Evolutionary conservation across 768 basidiomycete genomes (phyloP).

Genomic region (Phanerodontia chrysosporium): DNA sequence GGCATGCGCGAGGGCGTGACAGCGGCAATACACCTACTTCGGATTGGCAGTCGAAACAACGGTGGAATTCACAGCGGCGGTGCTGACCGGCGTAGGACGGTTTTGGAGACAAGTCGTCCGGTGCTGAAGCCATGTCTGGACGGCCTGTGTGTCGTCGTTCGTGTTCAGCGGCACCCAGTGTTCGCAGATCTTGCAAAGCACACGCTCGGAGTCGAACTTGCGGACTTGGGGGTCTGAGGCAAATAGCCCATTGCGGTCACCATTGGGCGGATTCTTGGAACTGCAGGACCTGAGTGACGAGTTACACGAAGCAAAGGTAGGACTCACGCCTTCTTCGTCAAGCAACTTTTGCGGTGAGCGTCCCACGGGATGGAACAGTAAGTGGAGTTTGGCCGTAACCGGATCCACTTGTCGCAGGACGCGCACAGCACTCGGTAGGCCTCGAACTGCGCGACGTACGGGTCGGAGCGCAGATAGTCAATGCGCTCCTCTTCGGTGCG

Average conservation of each 20-base stretch:
- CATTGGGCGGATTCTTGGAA: conserved; percentile 37
- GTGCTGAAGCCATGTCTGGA: conserved; percentile 65
- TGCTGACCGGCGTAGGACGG: conserved; percentile 10
- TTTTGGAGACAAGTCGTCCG: conserved; percentile 50
- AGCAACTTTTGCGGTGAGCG: conserved; percentile 77
- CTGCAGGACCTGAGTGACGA: conserved; percentile 2
- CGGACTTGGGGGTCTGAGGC: conserved; percentile 66
- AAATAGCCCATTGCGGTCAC: conserved; percentile 56
- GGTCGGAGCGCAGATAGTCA: conserved; percentile 61
- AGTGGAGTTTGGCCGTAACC: conserved; percentile 80
- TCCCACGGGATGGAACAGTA: conserved; percentile 90
- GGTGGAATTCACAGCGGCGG: too few species aligned
- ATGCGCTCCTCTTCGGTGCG: conserved; percentile 69
- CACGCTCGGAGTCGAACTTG: conserved; percentile 69
- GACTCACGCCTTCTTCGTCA: conserved; percentile 72
- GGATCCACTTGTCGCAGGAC: conserved; percentile 82
- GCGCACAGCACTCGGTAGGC: conserved; percentile 77
- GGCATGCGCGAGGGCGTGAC: background rate
- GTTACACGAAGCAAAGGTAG: background rate
- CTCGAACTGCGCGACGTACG: conserved; percentile 78
- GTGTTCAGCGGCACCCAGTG: conserved; percentile 58
- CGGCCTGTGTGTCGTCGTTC: conserved; percentile 56
- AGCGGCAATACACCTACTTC: background rate
- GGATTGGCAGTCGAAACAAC: background rate
- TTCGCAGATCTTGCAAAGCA: conserved; percentile 67